Base-by-base conservation (phyloP, 2,329 filamentous ascomycete species). In the Ceratocystis huliohia region DNA sequence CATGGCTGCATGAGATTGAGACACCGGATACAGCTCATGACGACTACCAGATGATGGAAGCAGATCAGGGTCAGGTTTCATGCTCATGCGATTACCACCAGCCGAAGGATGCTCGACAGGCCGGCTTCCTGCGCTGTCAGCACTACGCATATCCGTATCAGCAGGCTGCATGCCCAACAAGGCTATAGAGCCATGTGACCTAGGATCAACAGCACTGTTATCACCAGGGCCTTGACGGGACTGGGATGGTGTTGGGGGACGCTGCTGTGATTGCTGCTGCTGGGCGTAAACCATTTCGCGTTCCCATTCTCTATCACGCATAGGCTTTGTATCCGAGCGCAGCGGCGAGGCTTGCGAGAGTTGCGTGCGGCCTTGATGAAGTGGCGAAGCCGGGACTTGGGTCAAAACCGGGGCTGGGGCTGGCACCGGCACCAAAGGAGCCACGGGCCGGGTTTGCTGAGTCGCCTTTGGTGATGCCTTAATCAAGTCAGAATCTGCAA, bases 291-390 rank as follows among this genome's bases (percentile, higher is more conserved):
- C 45, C 68, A 69, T 4, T 69, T 70, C 33, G 63, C 46, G 57
- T 22, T 70, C 69, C n/a, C 69, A 61, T 17, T 69, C 70, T 37
- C 28, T 59, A 57, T 70, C 69, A n/a, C 67, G 69, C 56, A 70
- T 69, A 33, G 71, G 68, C 63, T 72, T 71, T 56, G 71, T 75
- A 74, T 22, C 74, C 73, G 63, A 75, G 73, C 10, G 73, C 72
- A 22, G 72, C 70, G 7, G 71, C 71, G 15, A 74, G 56, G 10
- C 56, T 13, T 59, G 56, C 15, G 6, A 59, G 13, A n/a, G 28
- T 37, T 59, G 56, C 5, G 28, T 30, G 3, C 71, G 68, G 73
- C 74, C 71, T 56, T 65, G 59, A 61, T 48, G 62, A 37, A 64
- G 62, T 25, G 62, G 62, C 37, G 62, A 64, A 25, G 62, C 45